These are phyloP conservation scores for Yamadazyma friedrichii DNA, from an alignment of 1,139 yeast genomes.

Conservation along the genomic window DNA sequence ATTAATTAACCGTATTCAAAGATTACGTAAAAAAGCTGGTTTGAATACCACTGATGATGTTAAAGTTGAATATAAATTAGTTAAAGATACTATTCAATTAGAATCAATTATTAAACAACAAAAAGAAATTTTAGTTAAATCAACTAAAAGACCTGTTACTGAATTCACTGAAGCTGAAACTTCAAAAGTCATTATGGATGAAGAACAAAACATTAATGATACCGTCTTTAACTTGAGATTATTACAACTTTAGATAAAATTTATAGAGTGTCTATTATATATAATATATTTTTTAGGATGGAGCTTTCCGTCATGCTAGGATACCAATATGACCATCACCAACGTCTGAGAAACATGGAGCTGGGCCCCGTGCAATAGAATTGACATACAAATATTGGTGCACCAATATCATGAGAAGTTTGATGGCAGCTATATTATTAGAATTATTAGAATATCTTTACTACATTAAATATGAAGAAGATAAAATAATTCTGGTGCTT, in stretches of 20 bases:
- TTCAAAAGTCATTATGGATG: conserved; percentile 68
- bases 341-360: no score
- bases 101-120: conserved; percentile 63
- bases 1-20: conserved; percentile 93
- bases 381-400: no score
- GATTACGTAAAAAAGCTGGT: conserved; percentile 95
- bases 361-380: no score
- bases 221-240: conserved; percentile 79
- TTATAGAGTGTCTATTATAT: neutral
- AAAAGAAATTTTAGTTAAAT: conserved; percentile 67
- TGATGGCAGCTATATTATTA: no score
- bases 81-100: conserved; percentile 70
- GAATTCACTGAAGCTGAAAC: conserved; percentile 36
- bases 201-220: conserved; percentile 87
- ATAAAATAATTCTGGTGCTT: no score
- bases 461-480: no score
- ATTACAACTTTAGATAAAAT: conserved; percentile 33
- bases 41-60: conserved; percentile 95
- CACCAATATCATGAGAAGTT: no score
- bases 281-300: conserved; percentile 1
- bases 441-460: no score
- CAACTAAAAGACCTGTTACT: conserved; percentile 65
- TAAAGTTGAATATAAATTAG: conserved; percentile 72
- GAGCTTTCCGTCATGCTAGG: no score
- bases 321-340: no score